Conservation (phyloP, 2,329 filamentous ascomycete species). For the Beauveria scarabaeidicola region DNA sequence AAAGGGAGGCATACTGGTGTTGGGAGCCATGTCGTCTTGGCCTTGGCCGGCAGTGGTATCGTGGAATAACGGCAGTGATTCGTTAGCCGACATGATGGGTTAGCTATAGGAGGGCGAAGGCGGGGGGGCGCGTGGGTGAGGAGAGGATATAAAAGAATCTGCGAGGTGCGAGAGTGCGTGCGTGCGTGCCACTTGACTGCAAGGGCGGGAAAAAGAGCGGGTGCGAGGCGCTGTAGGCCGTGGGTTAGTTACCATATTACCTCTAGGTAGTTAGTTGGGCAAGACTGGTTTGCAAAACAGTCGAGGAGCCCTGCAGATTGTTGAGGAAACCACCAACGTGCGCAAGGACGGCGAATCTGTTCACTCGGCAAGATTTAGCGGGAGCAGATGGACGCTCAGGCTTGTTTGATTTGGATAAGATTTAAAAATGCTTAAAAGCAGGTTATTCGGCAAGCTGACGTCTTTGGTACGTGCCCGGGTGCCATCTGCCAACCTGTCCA, state of each 20-base stretch:
- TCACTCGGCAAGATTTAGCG: conserved; percentile 7
- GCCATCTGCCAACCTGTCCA: no score
- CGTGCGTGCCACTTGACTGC: neutral
- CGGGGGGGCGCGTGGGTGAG: conserved; percentile 1
- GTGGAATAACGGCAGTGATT: conserved; percentile 9
- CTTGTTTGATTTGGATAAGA: neutral
- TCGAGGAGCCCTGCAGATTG: conserved; percentile 9
- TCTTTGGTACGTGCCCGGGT: neutral
- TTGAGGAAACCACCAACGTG: conserved; percentile 12
- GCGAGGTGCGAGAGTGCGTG: neutral
- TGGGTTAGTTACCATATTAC: no score
- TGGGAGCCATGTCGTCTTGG: conserved; percentile 9
- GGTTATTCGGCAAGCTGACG: neutral
- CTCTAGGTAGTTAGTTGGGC: no score
- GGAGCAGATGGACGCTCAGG: neutral
- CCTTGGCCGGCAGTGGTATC: conserved; percentile 1
- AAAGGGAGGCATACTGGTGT: conserved; percentile 6
- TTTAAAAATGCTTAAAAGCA: neutral
- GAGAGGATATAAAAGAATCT: conserved; percentile 8
- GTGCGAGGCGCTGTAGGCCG: neutral
- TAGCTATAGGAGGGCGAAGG: neutral
- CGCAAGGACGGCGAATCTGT: neutral
- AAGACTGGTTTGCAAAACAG: conserved; percentile 3
- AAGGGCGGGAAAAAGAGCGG: conserved; percentile 4
- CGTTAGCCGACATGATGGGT: conserved; percentile 10